Base-by-base conservation (phyloP, 495 filamentous ascomycete species). In the Hyphodiscus hymeniophilus region DNA sequence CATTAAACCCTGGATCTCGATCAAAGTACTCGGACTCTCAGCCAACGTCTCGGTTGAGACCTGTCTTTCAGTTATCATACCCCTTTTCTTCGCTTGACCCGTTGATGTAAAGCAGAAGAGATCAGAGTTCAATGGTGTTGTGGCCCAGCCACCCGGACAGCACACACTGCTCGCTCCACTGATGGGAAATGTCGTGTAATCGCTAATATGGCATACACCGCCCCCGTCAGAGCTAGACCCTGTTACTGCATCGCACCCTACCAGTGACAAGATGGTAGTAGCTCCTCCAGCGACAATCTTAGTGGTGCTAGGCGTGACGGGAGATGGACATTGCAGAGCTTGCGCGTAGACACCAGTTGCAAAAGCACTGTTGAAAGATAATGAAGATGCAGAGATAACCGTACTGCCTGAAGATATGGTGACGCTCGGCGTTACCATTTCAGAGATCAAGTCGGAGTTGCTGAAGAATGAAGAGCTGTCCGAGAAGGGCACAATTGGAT, bases 121-220 rank as follows among this genome's bases (percentile, higher is more conserved):
- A 3, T 48, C 45, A 1, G 34, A 22, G 36, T 38, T 40, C 22
- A 48, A 33, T n/a, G 34, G 34, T 3, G 45, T 48, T 2, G 45
- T 48, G 13, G 21, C 45, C 45, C 45, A 48, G 26, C 36, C 45
- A 30, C 30, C 17, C 8, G 45, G 45, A 40, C 45, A 48, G 28
- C 45, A 48, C 17, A 48, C 34, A 31, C 45, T 48, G 36, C 22
- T 48, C 24, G 45, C 40, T 30, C 45, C 45, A 21, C 34, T 48
- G 10, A 48, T 13, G 1, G 45, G 38, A 33, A 39, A 39, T 13
- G 45, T 48, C n/a, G 23, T 48, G 34, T 48, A 48, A 32, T 32
- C 44, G 35, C 22, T 39, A 22, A 12, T 39, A 21, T 48, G 45
- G 23, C 45, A 48, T 26, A 48, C 23, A 4, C 45, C 45, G 11